These are phyloP conservation scores for Amanita jacksonii DNA, from an alignment of 768 basidiomycete genomes.

Conservation along the genomic window DNA sequence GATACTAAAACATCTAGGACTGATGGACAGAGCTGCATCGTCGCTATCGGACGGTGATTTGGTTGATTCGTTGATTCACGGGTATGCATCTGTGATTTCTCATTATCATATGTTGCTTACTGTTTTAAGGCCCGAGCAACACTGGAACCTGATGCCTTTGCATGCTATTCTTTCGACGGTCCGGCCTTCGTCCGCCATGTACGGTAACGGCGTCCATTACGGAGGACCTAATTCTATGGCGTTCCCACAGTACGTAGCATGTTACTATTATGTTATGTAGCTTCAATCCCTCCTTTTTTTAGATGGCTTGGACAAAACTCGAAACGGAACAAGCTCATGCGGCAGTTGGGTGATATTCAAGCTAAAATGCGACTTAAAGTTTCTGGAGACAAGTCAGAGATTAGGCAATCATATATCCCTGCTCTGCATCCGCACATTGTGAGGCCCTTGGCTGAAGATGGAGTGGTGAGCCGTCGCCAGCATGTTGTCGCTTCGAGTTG, in stretches of 20 bases:
- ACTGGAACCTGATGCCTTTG: slow-evolving; percentile 91
- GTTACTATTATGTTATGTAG: slow-evolving; percentile 3
- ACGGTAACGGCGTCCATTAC: slow-evolving; percentile 61
- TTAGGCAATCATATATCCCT: slow-evolving; percentile 87
- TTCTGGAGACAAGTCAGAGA: slow-evolving; percentile 83
- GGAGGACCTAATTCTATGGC: slow-evolving; percentile 57
- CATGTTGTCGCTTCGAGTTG: not conserved
- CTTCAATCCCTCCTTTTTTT: not conserved
- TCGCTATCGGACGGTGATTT: slow-evolving; percentile 94
- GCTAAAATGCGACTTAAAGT: slow-evolving; percentile 92
- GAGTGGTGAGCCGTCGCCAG: slow-evolving; percentile 50
- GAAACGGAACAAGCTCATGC: slow-evolving; percentile 71
- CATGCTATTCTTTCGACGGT: slow-evolving; percentile 91
- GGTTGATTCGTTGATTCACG: slow-evolving; percentile 88
- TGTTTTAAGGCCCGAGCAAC: slow-evolving; percentile 69
- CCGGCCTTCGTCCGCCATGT: slow-evolving; percentile 75
- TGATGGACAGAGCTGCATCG: slow-evolving; percentile 84
- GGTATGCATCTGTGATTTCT: slow-evolving; percentile 36
- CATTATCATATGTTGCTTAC: slow-evolving; percentile 1
- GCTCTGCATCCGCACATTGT: slow-evolving; percentile 78
- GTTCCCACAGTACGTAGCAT: slow-evolving; percentile 70
- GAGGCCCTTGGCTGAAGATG: slow-evolving; percentile 63
- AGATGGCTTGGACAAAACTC: slow-evolving; percentile 99
- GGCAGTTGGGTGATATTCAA: slow-evolving; percentile 84
- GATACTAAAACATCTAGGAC: slow-evolving; percentile 58